phyloP scores from a whole-genome alignment of 2,329 filamentous ascomycete species.

The Aspergillus felis region DNA sequence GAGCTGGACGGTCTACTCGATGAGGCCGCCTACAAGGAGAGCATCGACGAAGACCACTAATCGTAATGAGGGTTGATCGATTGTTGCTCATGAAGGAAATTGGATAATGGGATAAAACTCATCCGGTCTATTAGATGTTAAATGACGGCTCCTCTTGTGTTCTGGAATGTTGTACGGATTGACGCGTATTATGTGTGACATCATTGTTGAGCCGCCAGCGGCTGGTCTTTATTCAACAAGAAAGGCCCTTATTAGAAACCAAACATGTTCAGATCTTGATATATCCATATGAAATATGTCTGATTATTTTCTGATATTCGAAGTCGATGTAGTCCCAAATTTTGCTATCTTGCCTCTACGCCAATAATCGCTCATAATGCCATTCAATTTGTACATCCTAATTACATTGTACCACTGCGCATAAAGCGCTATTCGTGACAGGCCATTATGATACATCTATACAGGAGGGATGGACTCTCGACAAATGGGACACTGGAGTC shows the following conservation, averaged over 20 bases:
- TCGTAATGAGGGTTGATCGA: conserved; percentile 4
- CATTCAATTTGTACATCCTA: background rate
- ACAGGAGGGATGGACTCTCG: conserved; percentile 82
- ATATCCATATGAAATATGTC: background rate
- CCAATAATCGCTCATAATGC: background rate
- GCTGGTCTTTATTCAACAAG: conserved; percentile 22
- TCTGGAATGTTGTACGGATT: conserved; percentile 5
- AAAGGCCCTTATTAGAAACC: conserved; percentile 4
- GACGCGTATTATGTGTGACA: conserved; percentile 6
- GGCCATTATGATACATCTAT: conserved; percentile 39
- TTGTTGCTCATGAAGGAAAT: background rate
- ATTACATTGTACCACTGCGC: background rate
- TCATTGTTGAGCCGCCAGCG: conserved; percentile 14
- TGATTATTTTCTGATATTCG: background rate
- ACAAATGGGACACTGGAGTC: conserved; percentile 93
- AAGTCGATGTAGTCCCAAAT: background rate
- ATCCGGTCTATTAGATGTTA: conserved; percentile 1
- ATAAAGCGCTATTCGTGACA: background rate
- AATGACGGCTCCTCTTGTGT: conserved; percentile 6
- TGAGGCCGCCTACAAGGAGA: conserved; percentile 67
- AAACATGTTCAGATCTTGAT: background rate
- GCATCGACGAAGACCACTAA: conserved; percentile 56
- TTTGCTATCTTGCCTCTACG: background rate
- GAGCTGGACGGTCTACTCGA: conserved; percentile 77
- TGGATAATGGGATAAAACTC: background rate